Base-by-base conservation (phyloP, 345 rosid genomes). In the Gossypium rotundifolium region DNA sequence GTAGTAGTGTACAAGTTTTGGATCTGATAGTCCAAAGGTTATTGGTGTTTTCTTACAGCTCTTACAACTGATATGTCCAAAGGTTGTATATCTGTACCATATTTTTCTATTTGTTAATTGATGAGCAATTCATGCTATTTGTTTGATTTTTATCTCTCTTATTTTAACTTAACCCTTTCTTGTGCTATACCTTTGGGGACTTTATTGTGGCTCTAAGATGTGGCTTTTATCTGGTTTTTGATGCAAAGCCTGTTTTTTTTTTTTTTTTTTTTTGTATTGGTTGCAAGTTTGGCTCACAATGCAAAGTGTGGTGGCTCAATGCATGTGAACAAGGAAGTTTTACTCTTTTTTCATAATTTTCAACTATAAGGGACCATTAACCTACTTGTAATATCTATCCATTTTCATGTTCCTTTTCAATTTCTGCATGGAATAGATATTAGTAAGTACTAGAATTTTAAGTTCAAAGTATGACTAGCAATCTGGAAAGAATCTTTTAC, bases 1-100 rank as follows among this genome's bases (percentile, higher is more conserved):
- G 22, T 49, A 23, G 75, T 62, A 55, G 74, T 74, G 79, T 72
- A 75, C 78, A 71, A 55, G 74, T 77, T 54, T 81, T 74, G 70
- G 64, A 73, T 75, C 29, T 75, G 79, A 74, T 70, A 49, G 71
- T 69, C 55, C 80, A 71, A 48, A 48, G 79, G 77, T 45, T 74
- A 18, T 63, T 76, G 79, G 78, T 63, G 71, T 52, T 45, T 73
- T 68, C 72, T 75, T 66, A 40, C 48, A 75, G 62, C 59, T 73
- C 58, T 42, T 64, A 71, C 76, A 64, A 52, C 45, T 52, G 57
- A 29, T 25, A 29, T 51, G 73, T 29, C 46, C 46, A 9, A 69
- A 69, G 45, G 25, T 69, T 69, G 73, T 70, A 52, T 52, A 70
- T 52, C 16, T 29, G 60, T 70, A 52, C 45, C 61, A 29, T 52